Percentiles rank a stretch among this genome's conserved stretches.
These are phyloP conservation scores for Scedosporium dehoogii DNA, from an alignment of 2,329 filamentous ascomycete genomes.

Conservation along the genomic window DNA sequence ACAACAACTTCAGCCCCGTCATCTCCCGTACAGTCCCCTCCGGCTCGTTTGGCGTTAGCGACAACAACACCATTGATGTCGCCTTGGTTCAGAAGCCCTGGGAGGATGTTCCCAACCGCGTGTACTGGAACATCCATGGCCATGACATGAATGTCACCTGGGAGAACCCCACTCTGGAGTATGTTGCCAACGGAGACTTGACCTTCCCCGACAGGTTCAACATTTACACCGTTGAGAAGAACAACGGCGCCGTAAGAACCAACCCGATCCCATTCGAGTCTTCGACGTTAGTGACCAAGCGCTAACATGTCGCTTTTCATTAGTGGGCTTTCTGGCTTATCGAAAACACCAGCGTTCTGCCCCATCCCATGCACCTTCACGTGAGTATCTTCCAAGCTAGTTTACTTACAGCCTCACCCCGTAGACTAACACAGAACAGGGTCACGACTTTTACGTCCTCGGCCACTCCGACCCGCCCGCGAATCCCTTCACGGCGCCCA, in stretches of 20 bases:
- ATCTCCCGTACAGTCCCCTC: conserved; percentile 16
- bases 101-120: conserved; percentile 13
- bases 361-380: conserved; percentile 41
- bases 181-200: conserved; percentile 13
- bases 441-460: conserved; percentile 37
- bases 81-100: conserved; percentile 11
- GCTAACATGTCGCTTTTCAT: not conserved
- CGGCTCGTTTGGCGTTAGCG: conserved; percentile 16
- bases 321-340: conserved; percentile 23
- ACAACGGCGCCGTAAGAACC: conserved; percentile 27
- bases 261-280: not conserved
- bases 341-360: conserved; percentile 16
- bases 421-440: conserved; percentile 39
- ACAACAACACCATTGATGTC: conserved; percentile 16
- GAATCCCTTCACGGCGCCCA: conserved; percentile 4
- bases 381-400: conserved; percentile 7
- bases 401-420: not conserved
- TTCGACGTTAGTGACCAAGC: not conserved
- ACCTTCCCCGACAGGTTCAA: conserved; percentile 13
- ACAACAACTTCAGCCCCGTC: conserved; percentile 16
- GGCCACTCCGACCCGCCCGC: conserved; percentile 14
- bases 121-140: conserved; percentile 24
- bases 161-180: conserved; percentile 27
- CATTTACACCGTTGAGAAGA: not conserved
- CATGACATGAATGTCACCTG: conserved; percentile 26